phyloP scores from a whole-genome alignment of 345 rosid species.

The Eucalyptus shirleyi region DNA sequence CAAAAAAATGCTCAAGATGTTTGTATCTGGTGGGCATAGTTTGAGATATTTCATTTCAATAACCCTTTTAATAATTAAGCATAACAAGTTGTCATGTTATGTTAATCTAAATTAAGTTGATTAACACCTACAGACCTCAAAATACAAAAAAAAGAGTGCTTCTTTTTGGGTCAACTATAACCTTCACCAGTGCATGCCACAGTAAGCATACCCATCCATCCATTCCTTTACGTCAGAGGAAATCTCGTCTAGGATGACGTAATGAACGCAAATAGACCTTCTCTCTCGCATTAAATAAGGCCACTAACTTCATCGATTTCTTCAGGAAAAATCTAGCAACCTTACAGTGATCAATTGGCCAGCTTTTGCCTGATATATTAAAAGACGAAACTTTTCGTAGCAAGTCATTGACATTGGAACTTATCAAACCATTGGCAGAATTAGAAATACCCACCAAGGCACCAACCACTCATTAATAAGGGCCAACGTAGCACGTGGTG shows the following conservation, averaged over 20 bases:
- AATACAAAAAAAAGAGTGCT: neutral
- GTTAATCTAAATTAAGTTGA: neutral
- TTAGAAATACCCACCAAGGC: neutral
- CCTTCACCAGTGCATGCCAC: neutral
- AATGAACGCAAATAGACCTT: neutral
- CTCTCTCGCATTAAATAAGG: neutral
- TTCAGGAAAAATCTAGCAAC: neutral
- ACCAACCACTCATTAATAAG: neutral
- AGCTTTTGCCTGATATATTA: neutral
- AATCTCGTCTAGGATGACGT: neutral
- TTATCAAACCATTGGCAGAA: neutral
- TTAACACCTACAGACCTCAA: neutral
- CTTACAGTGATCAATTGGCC: neutral
- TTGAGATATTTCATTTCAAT: neutral
- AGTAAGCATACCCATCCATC: neutral
- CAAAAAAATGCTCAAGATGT: too few relatives aligned
- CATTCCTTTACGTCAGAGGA: neutral
- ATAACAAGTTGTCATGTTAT: neutral
- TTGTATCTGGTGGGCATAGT: too few relatives aligned
- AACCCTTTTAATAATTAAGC: neutral
- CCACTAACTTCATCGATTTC: neutral
- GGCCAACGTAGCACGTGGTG: neutral
- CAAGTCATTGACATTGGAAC: neutral
- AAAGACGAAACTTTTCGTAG: neutral
- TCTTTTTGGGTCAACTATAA: neutral